A percentile compares a stretch with the other conserved stretches of the same genome.
Evolutionary conservation across 2,329 filamentous ascomycete species (phyloP).

Genomic region (Samsoniella hepiali): DNA sequence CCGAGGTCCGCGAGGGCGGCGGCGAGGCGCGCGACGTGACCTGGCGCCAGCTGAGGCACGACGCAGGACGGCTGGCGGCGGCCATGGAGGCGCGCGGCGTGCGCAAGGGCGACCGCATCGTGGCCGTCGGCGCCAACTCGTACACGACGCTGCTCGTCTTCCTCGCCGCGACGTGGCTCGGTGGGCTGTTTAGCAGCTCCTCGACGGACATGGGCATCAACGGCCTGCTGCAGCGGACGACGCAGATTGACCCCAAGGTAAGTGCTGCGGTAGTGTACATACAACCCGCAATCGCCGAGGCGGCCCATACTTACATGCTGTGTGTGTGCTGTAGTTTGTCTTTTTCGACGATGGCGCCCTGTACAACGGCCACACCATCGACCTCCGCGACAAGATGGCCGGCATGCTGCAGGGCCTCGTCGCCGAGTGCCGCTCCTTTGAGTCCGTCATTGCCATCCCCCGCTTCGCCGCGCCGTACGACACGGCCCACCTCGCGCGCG

Average conservation of each 20-base stretch:
- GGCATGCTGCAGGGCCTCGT: slow-evolving; percentile 65
- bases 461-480: slow-evolving; percentile 59
- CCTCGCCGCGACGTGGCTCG: slow-evolving; percentile 66
- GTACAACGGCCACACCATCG: slow-evolving; percentile 74
- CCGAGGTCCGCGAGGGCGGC: slow-evolving; percentile 68
- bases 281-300: neutral
- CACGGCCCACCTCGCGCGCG: slow-evolving; percentile 49
- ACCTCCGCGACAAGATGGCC: slow-evolving; percentile 69
- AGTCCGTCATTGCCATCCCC: slow-evolving; percentile 62
- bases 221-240: slow-evolving; percentile 69
- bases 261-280: slow-evolving; percentile 16
- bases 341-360: slow-evolving; percentile 79
- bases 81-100: slow-evolving; percentile 67
- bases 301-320: slow-evolving; percentile 11
- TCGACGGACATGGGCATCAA: slow-evolving; percentile 82
- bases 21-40: slow-evolving; percentile 55
- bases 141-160: slow-evolving; percentile 71
- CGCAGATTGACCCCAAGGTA: slow-evolving; percentile 70
- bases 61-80: slow-evolving; percentile 58
- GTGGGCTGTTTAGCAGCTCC: slow-evolving; percentile 71
- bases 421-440: slow-evolving; percentile 56
- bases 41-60: slow-evolving; percentile 62
- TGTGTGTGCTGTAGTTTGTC: slow-evolving; percentile 48
- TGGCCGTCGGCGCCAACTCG: slow-evolving; percentile 71
- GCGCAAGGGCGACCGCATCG: slow-evolving; percentile 67